Base-by-base conservation (phyloP, 2,329 filamentous ascomycete genomes). In the Botryosphaeria agaves region DNA sequence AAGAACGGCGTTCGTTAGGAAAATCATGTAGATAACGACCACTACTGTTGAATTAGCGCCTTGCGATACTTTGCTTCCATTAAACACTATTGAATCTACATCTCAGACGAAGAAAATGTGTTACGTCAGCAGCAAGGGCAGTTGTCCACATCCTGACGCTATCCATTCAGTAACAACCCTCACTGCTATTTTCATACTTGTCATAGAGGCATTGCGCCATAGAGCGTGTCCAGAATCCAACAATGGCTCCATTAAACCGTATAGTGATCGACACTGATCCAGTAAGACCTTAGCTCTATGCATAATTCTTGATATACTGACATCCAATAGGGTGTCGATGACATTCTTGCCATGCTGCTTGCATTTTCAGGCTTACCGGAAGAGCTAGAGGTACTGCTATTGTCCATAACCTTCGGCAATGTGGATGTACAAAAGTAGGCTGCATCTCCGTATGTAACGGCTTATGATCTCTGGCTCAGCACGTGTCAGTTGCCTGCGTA, bases 261-360 rank as follows among this genome's bases (percentile, higher is more conserved):
- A 76, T 98, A 42, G 94, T 98, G 45, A 89, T 98, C 45, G 89
- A 98, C 49, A 95, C 87, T 2, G 89, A 95, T 51, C 87, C 87
- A 59, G 85, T 81, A 62, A 41, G 52, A 38, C 16, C 6, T 8
- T n/a, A 21, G 26, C 18, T 23, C 17, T 18, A n/a, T 29, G 15
- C 14, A 24, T 8, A 9, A 12, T 14, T 24, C 6, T 25, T 26
- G 5, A 28, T 19, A 25, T 12, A 8, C 30, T 21, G 20, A 30
- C 28, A 29, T 35, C 15, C 34, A 12, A 6, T 27, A 62, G 59
- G 84, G 87, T 38, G 78, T 89, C 42, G 89, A 98, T 57, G 89
- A 98, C 65, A 66, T 89, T 32, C 64, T 95, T 37, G 87, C 84
- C 27, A 68, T 95, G 52, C 65, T 98, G 19, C 65, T 95, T 30